These are phyloP conservation scores for Nemania sp. DNA, from an alignment of 2,329 filamentous ascomycete genomes.

Conservation along the genomic window DNA sequence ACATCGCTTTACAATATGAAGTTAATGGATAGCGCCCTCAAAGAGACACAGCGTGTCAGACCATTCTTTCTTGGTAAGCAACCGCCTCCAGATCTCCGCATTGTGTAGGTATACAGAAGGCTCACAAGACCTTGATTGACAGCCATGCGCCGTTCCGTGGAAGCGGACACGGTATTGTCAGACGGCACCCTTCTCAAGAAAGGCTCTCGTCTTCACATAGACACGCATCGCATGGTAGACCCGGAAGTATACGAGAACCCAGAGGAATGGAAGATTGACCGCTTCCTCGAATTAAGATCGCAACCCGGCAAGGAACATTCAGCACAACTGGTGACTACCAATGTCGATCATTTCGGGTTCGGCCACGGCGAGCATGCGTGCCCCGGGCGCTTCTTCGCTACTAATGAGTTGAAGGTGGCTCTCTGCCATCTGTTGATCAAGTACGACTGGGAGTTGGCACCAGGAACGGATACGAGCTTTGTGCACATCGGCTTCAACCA, in stretches of 20 bases:
- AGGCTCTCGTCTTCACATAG: slow-evolving; percentile 31
- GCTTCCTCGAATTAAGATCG: slow-evolving; percentile 32
- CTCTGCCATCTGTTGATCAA: slow-evolving; percentile 34
- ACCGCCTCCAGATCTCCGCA: not conserved
- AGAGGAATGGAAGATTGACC: slow-evolving; percentile 31
- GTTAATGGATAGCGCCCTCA: slow-evolving; percentile 45
- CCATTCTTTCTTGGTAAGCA: slow-evolving; percentile 34
- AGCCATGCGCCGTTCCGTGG: slow-evolving; percentile 32
- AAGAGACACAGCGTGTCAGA: slow-evolving; percentile 43
- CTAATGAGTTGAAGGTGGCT: slow-evolving; percentile 42
- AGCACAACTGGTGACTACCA: slow-evolving; percentile 41
- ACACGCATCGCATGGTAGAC: slow-evolving; percentile 33
- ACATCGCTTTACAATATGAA: slow-evolving; percentile 38
- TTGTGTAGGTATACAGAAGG: not conserved
- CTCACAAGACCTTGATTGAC: not conserved
- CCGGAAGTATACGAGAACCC: slow-evolving; percentile 32
- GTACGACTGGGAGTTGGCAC: slow-evolving; percentile 35
- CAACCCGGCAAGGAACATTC: slow-evolving; percentile 28
- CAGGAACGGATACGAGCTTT: slow-evolving; percentile 4
- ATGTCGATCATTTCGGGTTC: slow-evolving; percentile 39
- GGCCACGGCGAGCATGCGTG: slow-evolving; percentile 45
- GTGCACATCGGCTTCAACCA: slow-evolving; percentile 3
- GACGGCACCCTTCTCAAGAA: slow-evolving; percentile 33
- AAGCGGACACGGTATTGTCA: slow-evolving; percentile 26
- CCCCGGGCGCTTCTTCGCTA: slow-evolving; percentile 41